Percentiles rank a stretch among this genome's conserved stretches.
Evolutionary conservation across 139 green algal genomes (phyloP).

Genomic region (Closterium sp.): DNA sequence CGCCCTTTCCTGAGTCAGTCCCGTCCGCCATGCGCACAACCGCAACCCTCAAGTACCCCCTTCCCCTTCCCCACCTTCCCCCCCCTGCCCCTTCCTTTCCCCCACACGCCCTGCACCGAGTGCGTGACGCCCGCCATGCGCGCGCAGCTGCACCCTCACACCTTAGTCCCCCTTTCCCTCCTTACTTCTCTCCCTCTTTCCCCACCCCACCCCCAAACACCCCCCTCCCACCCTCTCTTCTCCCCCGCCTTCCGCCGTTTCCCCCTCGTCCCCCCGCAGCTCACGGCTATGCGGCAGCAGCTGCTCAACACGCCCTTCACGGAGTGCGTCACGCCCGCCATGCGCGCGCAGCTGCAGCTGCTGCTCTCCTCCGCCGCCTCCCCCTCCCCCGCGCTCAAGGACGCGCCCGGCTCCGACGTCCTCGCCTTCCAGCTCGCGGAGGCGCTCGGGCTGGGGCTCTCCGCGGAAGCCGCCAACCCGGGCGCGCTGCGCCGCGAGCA

Average conservation of each 20-base stretch:
- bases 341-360: neutral
- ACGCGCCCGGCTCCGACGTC: neutral
- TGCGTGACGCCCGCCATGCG: no score
- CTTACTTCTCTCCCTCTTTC: no score
- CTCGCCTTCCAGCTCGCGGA: neutral
- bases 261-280: neutral
- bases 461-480: neutral
- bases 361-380: neutral
- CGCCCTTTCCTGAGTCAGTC: neutral
- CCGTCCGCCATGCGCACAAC: neutral
- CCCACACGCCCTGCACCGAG: no score
- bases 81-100: no score
- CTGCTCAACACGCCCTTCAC: neutral
- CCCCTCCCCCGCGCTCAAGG: neutral
- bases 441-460: neutral
- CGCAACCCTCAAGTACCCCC: neutral
- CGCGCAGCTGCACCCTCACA: no score
- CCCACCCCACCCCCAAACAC: no score
- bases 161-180: no score
- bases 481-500: neutral
- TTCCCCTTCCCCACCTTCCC: neutral
- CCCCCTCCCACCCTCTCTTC: neutral
- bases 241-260: neutral
- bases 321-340: neutral
- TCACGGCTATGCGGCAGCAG: neutral